These are phyloP conservation scores for Liquidambar formosana DNA, from an alignment of 164 flowering plant species.

Conservation along the genomic window DNA sequence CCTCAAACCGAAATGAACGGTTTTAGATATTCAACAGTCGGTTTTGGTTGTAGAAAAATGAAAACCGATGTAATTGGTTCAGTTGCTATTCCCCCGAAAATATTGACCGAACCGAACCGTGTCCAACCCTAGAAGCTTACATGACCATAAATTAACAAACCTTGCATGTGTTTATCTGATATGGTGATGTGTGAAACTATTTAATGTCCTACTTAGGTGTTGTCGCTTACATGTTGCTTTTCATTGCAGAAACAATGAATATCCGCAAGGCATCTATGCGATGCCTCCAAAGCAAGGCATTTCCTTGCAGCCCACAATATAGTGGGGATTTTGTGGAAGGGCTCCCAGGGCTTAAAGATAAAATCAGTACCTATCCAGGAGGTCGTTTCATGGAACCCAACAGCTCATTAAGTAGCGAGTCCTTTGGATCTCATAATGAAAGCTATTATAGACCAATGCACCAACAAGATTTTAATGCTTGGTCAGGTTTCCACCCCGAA, in stretches of 20 bases:
- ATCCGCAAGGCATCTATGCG: constrained; percentile 60
- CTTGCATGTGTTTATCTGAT: too few relatives aligned
- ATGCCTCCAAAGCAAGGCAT: constrained; percentile 51
- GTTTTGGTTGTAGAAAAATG: too few relatives aligned
- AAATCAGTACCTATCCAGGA: constrained; percentile 26
- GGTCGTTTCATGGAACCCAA: constrained; percentile 36
- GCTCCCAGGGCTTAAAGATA: constrained; percentile 42
- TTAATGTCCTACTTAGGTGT: too few relatives aligned
- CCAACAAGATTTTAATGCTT: constrained; percentile 42
- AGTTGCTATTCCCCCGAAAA: too few relatives aligned
- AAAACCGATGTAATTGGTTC: too few relatives aligned
- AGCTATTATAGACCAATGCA: constrained; percentile 30
- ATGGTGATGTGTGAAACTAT: too few relatives aligned
- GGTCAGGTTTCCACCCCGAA: constrained; percentile 46
- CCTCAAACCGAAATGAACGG: too few relatives aligned
- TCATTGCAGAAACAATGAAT: constrained; percentile 53
- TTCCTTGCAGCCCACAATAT: constrained; percentile 37
- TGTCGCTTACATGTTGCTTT: background rate
- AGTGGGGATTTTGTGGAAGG: constrained; percentile 39
- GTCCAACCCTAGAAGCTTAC: too few relatives aligned
- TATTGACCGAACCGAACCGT: too few relatives aligned
- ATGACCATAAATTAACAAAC: too few relatives aligned
- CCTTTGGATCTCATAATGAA: constrained; percentile 41
- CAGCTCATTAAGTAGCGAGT: constrained; percentile 27
- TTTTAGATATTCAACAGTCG: too few relatives aligned